Evolutionary conservation across 192 early-diverging fungal genomes (phyloP).

Genomic region (Podochytrium sp.): DNA sequence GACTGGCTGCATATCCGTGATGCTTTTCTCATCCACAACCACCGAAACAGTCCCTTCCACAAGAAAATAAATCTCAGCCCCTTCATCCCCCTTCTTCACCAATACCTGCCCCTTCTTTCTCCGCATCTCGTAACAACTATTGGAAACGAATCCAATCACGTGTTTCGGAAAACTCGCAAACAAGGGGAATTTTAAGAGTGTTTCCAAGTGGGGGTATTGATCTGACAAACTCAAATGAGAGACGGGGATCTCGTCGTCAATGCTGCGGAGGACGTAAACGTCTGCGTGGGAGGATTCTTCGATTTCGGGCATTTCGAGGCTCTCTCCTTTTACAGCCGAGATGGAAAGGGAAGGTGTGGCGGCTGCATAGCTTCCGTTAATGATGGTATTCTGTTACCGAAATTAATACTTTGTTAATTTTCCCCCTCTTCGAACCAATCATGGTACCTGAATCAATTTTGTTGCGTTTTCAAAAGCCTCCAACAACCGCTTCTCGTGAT

Average conservation of each 20-base stretch:
- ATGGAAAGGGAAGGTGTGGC: too few relatives aligned
- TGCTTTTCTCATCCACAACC: constrained; percentile 13
- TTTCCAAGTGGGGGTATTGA: constrained; percentile 10
- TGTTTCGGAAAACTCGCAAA: constrained; percentile 42
- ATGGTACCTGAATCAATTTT: too few relatives aligned
- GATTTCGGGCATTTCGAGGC: too few relatives aligned
- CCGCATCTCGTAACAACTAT: constrained; percentile 30
- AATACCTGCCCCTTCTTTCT: constrained; percentile 36
- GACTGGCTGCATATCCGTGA: constrained; percentile 14
- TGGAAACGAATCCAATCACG: constrained; percentile 29
- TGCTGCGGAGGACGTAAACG: not conserved
- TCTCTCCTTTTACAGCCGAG: too few relatives aligned
- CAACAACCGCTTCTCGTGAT: too few relatives aligned
- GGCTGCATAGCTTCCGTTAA: too few relatives aligned
- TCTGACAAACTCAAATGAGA: not conserved
- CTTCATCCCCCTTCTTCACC: constrained; percentile 45
- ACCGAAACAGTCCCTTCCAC: constrained; percentile 40
- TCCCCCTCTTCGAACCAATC: too few relatives aligned
- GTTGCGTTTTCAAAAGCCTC: too few relatives aligned
- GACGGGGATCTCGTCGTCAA: not conserved
- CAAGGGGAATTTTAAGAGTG: constrained; percentile 41
- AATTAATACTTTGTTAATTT: too few relatives aligned
- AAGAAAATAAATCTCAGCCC: constrained; percentile 49
- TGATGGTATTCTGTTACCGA: too few relatives aligned
- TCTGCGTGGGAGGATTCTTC: too few relatives aligned